Evolutionary conservation across 805 yeast species (phyloP).

Genomic region (Blastobotrys attinorum): DNA sequence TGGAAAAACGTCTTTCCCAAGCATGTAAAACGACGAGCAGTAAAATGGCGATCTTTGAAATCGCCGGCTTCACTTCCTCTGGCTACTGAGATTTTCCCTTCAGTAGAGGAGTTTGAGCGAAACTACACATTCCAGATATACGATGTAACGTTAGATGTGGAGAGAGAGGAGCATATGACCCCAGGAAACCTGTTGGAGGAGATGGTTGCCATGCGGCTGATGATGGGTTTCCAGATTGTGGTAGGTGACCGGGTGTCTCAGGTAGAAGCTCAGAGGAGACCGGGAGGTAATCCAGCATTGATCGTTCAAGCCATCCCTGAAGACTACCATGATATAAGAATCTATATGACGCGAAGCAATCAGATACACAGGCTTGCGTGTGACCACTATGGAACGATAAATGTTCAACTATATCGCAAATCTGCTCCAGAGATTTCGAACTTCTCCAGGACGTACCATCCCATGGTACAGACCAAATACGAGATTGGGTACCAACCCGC

Average conservation of each 20-base stretch:
- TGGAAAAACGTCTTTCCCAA: conserved; percentile 91
- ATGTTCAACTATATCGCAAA: conserved; percentile 62
- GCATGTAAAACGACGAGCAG: conserved; percentile 52
- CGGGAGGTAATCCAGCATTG: conserved; percentile 47
- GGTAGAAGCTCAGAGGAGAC: conserved; percentile 54
- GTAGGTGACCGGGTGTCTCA: conserved; percentile 58
- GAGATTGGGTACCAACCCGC: conserved; percentile 58
- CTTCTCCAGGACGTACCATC: conserved; percentile 34
- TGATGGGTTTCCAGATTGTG: conserved; percentile 87
- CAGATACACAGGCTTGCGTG: conserved; percentile 79
- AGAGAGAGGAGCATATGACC: conserved; percentile 44
- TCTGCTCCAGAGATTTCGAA: conserved; percentile 10
- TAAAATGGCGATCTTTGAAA: conserved; percentile 89
- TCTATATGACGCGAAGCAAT: conserved; percentile 70
- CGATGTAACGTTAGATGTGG: conserved; percentile 57
- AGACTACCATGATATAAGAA: conserved; percentile 47
- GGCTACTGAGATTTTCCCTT: conserved; percentile 71
- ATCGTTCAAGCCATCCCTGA: conserved; percentile 45
- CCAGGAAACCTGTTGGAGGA: conserved; percentile 66
- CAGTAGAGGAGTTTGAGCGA: conserved; percentile 54
- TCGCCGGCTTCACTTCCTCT: conserved; percentile 92
- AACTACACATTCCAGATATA: conserved; percentile 80
- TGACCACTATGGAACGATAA: conserved; percentile 63
- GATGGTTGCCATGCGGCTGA: conserved; percentile 75
- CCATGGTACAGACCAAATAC: conserved; percentile 69